phyloP scores from a whole-genome alignment of 2,329 filamentous ascomycete genomes.

The Nigrospora oryzae region DNA sequence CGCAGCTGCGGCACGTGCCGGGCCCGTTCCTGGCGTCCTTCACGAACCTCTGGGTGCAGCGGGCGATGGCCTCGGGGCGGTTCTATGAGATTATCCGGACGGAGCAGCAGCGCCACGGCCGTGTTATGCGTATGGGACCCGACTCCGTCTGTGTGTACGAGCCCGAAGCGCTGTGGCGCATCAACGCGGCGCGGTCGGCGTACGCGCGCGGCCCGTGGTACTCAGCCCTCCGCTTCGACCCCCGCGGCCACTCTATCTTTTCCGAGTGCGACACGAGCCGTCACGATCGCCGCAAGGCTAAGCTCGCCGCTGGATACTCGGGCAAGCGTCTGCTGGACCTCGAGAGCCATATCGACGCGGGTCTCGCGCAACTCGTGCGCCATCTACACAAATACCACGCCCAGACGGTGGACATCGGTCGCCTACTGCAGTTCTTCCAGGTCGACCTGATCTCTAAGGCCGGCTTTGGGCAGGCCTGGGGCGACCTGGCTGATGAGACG shows the following conservation, averaged over 20 bases:
- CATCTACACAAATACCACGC: constrained; percentile 7
- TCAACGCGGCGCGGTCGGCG: constrained; percentile 1
- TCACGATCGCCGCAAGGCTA: constrained; percentile 2
- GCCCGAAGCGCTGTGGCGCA: not conserved
- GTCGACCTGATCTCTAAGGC: constrained; percentile 15
- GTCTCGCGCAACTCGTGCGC: constrained; percentile 11
- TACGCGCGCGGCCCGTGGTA: constrained; percentile 2
- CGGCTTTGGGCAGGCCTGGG: constrained; percentile 15
- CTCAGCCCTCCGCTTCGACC: not conserved
- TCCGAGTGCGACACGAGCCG: not conserved
- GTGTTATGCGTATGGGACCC: not conserved
- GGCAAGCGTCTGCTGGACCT: constrained; percentile 3
- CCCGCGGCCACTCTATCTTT: not conserved
- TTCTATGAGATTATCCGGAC: not conserved
- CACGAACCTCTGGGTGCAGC: not conserved
- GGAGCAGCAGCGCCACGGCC: not conserved
- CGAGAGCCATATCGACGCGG: constrained; percentile 11
- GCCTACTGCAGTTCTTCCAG: constrained; percentile 14
- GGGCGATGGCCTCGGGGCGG: not conserved
- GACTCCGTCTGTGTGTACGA: not conserved
- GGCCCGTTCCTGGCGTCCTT: constrained; percentile 1
- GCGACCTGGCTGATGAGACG: constrained; percentile 12
- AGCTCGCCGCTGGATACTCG: constrained; percentile 2
- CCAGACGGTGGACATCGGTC: constrained; percentile 8
- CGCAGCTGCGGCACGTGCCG: not conserved